Evolutionary conservation across 441 rosid genomes (phyloP).

Genomic region (Jatropha multifida): DNA sequence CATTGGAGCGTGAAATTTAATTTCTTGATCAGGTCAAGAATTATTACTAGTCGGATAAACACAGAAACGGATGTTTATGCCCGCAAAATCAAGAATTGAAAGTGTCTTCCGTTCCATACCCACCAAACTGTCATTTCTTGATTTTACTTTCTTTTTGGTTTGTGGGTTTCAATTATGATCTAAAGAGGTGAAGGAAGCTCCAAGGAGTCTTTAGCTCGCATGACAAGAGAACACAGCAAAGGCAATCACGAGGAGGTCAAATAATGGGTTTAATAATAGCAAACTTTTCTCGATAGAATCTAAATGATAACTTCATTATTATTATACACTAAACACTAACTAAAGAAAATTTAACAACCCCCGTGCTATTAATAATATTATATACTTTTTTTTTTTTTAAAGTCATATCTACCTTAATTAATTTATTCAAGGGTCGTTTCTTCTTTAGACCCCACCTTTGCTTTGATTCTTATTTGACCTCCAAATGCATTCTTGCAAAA

Average conservation of each 20-base stretch:
- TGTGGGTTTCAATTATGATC: neutral
- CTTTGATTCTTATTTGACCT: slow-evolving; percentile 23
- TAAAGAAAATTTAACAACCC: neutral
- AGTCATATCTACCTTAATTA: neutral
- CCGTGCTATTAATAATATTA: neutral
- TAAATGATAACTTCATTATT: slow-evolving; percentile 9
- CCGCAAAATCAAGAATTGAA: too few relatives aligned
- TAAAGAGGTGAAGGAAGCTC: too few relatives aligned
- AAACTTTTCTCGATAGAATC: slow-evolving; percentile 9
- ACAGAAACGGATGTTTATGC: too few relatives aligned
- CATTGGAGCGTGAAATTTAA: too few relatives aligned
- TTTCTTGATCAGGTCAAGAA: too few relatives aligned
- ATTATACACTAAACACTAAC: too few relatives aligned
- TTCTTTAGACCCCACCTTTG: slow-evolving; percentile 31
- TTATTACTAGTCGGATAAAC: too few relatives aligned
- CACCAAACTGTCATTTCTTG: too few relatives aligned
- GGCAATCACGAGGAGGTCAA: slow-evolving; percentile 39
- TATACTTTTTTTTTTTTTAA: too few relatives aligned
- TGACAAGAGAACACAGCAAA: neutral
- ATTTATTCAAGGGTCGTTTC: slow-evolving; percentile 34
- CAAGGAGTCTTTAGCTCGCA: neutral
- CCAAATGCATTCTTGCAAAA: slow-evolving; percentile 20
- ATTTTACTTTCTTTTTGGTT: neutral
- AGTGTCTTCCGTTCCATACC: too few relatives aligned
- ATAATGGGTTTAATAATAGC: slow-evolving; percentile 25